These are phyloP conservation scores for Graphilbum ipis-grandicollis DNA, from an alignment of 2,329 filamentous ascomycete genomes.

Conservation along the genomic window DNA sequence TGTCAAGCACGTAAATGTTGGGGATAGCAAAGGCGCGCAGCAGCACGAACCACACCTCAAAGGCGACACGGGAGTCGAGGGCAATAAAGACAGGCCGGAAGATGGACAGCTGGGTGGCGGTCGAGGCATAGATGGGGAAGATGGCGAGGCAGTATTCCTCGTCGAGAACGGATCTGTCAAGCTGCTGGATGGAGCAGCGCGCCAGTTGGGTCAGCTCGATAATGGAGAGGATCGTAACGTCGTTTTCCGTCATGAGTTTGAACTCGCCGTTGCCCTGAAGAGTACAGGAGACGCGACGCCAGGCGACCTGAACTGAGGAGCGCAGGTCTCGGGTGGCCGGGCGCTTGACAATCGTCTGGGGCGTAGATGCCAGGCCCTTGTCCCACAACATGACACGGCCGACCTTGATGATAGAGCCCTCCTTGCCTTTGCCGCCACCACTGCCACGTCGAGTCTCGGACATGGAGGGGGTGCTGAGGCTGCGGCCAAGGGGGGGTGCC, in stretches of 20 bases:
- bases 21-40: conserved; percentile 82
- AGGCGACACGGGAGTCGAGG: conserved; percentile 72
- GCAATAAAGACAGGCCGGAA: conserved; percentile 81
- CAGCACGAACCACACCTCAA: conserved; percentile 93
- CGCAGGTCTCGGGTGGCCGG: conserved; percentile 39
- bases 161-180: conserved; percentile 80
- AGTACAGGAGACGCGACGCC: conserved; percentile 82
- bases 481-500: background rate
- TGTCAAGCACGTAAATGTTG: conserved; percentile 59
- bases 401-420: conserved; percentile 82
- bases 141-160: conserved; percentile 91
- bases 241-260: conserved; percentile 75
- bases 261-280: conserved; percentile 90
- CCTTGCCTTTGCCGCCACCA: conserved; percentile 33
- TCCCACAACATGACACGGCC: conserved; percentile 88
- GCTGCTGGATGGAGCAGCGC: conserved; percentile 73
- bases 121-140: conserved; percentile 77
- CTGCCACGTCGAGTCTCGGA: conserved; percentile 20
- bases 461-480: background rate
- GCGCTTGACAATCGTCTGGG: conserved; percentile 36
- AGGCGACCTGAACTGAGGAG: conserved; percentile 37
- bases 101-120: conserved; percentile 54
- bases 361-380: conserved; percentile 42
- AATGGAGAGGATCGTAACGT: conserved; percentile 61
- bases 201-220: conserved; percentile 82